Evolutionary conservation across 495 filamentous ascomycete genomes (phyloP), one percentile per base, ranked within the genome.

Genomic region (Cladorrhinum samala): DNA sequence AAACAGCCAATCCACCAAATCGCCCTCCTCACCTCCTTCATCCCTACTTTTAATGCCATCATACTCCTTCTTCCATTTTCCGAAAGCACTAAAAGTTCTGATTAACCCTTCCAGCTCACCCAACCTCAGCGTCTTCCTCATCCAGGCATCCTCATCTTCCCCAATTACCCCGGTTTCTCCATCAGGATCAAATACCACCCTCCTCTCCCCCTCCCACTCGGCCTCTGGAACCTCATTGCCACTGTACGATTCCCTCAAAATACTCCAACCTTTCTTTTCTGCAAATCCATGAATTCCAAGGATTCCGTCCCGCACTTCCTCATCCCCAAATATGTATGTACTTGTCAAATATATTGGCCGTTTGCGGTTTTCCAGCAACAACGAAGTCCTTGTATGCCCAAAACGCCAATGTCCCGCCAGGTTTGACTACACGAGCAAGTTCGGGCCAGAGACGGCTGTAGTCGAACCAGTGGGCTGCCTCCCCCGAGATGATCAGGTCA

Each of bases 401-500:
- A 52, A 79, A 79, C 1, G 80, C 79, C 13, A 86, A 45, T 4
- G 79, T 81, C 17, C 81, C 83, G 18, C 76, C 77, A 2, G 57
- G 63, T 40, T 77, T 70, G 4, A 85, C 55, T 1, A 82, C 70
- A 7, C 77, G 67, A 9, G 66, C 66, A 49, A 86, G 67, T 50
- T 81, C 80, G 4, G 71, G 70, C 75, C 79, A 85, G 8, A 76
- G 69, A 18, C 64, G 65, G 9, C 47, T 33, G 55, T 77, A 77
- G 53, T 83, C 71, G 60, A 86, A 85, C 83, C 82, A 86, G 60
- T 86, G 83, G 56, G 79, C 83, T 14, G 81, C 79, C 56, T 86
- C 80, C 3, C 74, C 83, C 4, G 82, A 72, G 9, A 83, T 75
- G 4, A 77, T 76, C 62, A 81, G 71, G 56, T 86, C 83, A 8